Percentiles rank a stretch among this genome's conserved stretches.
Conservation (phyloP, 1,139 yeast species). For the Trichomonascaceae sp. region DNA sequence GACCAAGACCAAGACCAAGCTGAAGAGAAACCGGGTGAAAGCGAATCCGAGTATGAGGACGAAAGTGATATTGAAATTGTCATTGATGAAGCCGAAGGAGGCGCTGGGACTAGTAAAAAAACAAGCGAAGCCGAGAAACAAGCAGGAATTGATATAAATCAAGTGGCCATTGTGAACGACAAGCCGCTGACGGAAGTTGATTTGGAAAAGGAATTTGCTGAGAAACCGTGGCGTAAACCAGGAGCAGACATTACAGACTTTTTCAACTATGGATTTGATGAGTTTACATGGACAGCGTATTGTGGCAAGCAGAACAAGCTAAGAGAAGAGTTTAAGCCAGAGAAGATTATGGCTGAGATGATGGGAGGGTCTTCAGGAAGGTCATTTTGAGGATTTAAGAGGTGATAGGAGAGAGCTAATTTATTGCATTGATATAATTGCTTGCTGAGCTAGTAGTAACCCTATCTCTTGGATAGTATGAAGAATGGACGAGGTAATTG, state of each 20-base stretch:
- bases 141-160: conserved; percentile 52
- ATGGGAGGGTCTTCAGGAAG: not conserved
- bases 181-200: conserved; percentile 75
- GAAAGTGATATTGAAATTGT: conserved; percentile 50
- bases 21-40: conserved; percentile 19
- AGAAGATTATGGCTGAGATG: conserved; percentile 24
- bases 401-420: not conserved
- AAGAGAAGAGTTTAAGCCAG: conserved; percentile 64
- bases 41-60: conserved; percentile 22
- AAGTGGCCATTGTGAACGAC: conserved; percentile 71
- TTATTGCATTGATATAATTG: no score
- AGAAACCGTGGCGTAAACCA: conserved; percentile 96
- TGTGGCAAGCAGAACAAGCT: conserved; percentile 77
- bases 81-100: conserved; percentile 31
- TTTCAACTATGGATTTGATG: conserved; percentile 94
- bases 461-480: no score
- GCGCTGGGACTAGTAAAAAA: not conserved
- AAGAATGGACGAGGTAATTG: not conserved
- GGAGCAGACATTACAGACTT: conserved; percentile 92
- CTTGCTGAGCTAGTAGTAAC: no score
- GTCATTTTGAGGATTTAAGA: not conserved
- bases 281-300: conserved; percentile 90
- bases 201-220: conserved; percentile 58
- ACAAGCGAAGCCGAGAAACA: conserved; percentile 19
- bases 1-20: conserved; percentile 18